Conservation (phyloP, 2,329 filamentous ascomycete species). For the Nigrograna mackinnonii region DNA sequence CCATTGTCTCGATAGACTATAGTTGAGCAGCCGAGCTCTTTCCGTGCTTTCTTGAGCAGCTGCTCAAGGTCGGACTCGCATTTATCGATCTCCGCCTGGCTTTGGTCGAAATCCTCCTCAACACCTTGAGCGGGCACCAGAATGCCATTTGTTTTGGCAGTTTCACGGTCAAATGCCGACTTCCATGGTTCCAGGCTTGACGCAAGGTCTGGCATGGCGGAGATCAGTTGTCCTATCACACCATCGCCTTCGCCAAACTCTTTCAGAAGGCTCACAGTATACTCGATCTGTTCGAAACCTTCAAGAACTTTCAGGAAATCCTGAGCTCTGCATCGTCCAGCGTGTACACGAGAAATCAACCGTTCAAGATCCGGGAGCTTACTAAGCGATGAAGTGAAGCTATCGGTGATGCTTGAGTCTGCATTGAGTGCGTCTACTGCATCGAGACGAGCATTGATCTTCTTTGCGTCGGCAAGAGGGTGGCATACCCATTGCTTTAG, state of each 20-base stretch:
- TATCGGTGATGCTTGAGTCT: slow-evolving; percentile 77
- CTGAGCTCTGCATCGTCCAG: slow-evolving; percentile 83
- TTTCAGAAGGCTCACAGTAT: slow-evolving; percentile 80
- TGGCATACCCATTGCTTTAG: slow-evolving; percentile 98
- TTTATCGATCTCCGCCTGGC: slow-evolving; percentile 73
- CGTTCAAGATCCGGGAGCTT: slow-evolving; percentile 95
- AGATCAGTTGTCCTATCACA: slow-evolving; percentile 80
- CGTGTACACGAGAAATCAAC: slow-evolving; percentile 91
- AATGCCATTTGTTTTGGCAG: slow-evolving; percentile 77
- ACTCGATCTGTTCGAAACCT: slow-evolving; percentile 97
- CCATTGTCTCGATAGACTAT: slow-evolving; percentile 71
- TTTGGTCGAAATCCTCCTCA: slow-evolving; percentile 89
- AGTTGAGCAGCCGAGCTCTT: slow-evolving; percentile 70
- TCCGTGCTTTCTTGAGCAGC: slow-evolving; percentile 72
- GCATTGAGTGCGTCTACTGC: slow-evolving; percentile 92
- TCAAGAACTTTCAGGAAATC: slow-evolving; percentile 94
- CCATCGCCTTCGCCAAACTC: slow-evolving; percentile 77
- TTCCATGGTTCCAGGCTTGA: slow-evolving; percentile 82
- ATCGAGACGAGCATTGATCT: slow-evolving; percentile 92
- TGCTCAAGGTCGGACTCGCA: slow-evolving; percentile 74
- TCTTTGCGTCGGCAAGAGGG: slow-evolving; percentile 80
- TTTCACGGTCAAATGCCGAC: slow-evolving; percentile 82
- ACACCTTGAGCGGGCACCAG: slow-evolving; percentile 85
- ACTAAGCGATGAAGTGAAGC: slow-evolving; percentile 84
- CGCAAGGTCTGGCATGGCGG: slow-evolving; percentile 82